Evolutionary conservation across 225 moss, liverwort and hornwort genomes (phyloP).

Genomic region (Lunularia cruciata): DNA sequence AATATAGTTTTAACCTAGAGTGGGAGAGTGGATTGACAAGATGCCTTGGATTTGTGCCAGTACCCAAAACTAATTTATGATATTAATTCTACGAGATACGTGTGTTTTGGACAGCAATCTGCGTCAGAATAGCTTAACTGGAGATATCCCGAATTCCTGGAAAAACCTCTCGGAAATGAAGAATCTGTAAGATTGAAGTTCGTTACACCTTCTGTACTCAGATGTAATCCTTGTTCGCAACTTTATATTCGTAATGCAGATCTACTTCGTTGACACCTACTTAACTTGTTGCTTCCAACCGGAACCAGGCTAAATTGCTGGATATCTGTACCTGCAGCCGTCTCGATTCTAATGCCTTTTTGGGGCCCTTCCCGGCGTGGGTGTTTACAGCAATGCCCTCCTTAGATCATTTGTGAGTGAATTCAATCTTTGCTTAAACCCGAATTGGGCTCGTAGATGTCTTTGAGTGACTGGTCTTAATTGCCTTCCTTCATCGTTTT

Average conservation of each 20-base stretch:
- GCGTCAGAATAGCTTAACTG: conserved; percentile 15
- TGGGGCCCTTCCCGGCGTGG: conserved; percentile 16
- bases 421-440: too few relatives aligned
- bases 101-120: conserved; percentile 1
- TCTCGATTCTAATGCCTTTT: conserved; percentile 7
- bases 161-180: conserved; percentile 7
- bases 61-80: too few relatives aligned
- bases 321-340: background rate
- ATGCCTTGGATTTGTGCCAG: too few relatives aligned
- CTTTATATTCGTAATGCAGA: background rate
- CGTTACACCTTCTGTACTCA: background rate
- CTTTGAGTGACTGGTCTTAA: background rate
- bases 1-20: too few relatives aligned
- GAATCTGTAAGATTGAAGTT: conserved; percentile 15
- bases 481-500: background rate
- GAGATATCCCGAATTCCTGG: conserved; percentile 26
- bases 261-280: background rate
- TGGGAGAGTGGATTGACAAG: too few relatives aligned
- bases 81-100: too few relatives aligned
- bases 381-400: conserved; percentile 11
- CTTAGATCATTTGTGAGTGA: background rate
- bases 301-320: background rate
- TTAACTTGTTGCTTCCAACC: background rate
- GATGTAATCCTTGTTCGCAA: background rate
- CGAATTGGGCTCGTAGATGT: too few relatives aligned